Conservation (phyloP, 2,329 filamentous ascomycete genomes). For the Alternaria solani region DNA sequence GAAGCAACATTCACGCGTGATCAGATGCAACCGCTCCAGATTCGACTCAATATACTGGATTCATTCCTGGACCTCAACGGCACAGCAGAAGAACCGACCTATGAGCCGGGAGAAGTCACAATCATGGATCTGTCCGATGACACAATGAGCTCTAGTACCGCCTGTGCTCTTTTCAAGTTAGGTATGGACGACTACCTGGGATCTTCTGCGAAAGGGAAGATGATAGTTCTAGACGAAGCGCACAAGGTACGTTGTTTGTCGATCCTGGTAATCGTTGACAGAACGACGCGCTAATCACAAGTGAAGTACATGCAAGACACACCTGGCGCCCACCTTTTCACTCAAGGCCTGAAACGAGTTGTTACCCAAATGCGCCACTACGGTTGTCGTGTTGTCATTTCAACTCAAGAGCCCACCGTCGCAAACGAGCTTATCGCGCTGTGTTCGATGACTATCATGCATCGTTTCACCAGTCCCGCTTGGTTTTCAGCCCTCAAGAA, state of each 20-base stretch:
- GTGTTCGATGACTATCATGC: slow-evolving; percentile 73
- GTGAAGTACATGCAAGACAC: slow-evolving; percentile 67
- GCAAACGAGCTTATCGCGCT: slow-evolving; percentile 73
- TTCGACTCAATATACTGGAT: slow-evolving; percentile 55
- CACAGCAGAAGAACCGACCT: slow-evolving; percentile 18
- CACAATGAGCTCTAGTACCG: slow-evolving; percentile 70
- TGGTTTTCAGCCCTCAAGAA: not conserved
- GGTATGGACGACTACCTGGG: slow-evolving; percentile 72
- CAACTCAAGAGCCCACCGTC: slow-evolving; percentile 80
- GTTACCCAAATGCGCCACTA: slow-evolving; percentile 62
- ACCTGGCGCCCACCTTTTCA: slow-evolving; percentile 40
- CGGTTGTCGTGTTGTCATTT: slow-evolving; percentile 72
- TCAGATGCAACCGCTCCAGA: no score
- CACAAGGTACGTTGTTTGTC: slow-evolving; percentile 58
- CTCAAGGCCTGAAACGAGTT: not conserved
- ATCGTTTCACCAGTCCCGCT: not conserved
- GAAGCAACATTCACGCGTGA: no score
- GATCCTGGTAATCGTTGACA: not conserved
- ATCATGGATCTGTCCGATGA: slow-evolving; percentile 79
- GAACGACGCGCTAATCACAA: not conserved
- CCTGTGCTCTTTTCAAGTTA: slow-evolving; percentile 77
- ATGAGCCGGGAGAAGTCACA: slow-evolving; percentile 62
- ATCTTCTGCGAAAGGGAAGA: slow-evolving; percentile 53
- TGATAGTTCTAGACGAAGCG: slow-evolving; percentile 78
- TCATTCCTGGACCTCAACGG: slow-evolving; percentile 63